Conservation (phyloP, 73 alveolate genomes). For the Paramecium biaurelia region DNA sequence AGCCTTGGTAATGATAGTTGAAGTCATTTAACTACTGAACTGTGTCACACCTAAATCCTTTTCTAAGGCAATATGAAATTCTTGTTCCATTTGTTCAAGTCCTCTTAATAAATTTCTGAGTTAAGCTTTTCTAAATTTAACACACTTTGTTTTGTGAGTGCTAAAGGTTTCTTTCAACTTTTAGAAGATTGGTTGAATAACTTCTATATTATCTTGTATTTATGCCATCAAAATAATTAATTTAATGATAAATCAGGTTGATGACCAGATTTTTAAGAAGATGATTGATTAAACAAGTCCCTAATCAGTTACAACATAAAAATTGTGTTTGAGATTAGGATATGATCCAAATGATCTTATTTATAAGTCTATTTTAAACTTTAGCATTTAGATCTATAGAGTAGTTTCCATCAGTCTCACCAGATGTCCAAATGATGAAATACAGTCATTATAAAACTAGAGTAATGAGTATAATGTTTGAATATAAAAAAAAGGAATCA, state of each 20-base stretch:
- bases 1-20: not conserved
- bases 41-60: constrained; percentile 2
- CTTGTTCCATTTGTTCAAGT: constrained; percentile 5
- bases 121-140: constrained; percentile 9
- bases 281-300: not conserved
- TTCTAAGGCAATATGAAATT: constrained; percentile 29
- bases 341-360: not conserved
- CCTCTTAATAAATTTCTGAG: not conserved
- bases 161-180: not conserved
- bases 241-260: not conserved
- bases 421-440: not conserved
- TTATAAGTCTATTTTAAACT: not conserved
- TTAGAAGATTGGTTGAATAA: not conserved
- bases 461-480: not conserved
- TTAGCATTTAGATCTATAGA: not conserved
- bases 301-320: not conserved
- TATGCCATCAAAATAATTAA: not conserved
- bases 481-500: not conserved
- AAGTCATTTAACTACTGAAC: not conserved
- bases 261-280: not conserved
- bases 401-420: not conserved
- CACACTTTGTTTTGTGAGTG: constrained; percentile 14
- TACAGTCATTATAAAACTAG: not conserved
- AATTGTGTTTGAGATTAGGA: not conserved
- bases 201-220: constrained; percentile 32